phyloP scores from a whole-genome alignment of 2,329 filamentous ascomycete species.

The Aspergillus brunneoviolaceus region DNA sequence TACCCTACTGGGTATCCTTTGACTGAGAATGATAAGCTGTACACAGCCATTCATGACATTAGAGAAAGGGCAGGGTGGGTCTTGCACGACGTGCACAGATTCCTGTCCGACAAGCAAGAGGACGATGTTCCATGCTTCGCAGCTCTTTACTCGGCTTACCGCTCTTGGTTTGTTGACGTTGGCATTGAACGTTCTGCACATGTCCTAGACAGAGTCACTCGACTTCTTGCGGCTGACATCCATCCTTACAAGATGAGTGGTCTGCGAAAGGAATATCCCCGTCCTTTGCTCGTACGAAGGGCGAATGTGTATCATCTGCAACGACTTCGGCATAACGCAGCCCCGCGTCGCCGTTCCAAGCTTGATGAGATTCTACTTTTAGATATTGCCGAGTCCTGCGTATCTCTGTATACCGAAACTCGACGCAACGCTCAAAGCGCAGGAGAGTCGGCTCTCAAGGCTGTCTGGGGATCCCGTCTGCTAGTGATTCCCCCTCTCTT shows the following conservation, averaged over 20 bases:
- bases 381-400: slow-evolving; percentile 84
- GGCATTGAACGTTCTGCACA: slow-evolving; percentile 95
- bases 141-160: slow-evolving; percentile 84
- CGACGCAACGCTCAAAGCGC: slow-evolving; percentile 90
- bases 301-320: slow-evolving; percentile 94
- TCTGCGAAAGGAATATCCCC: slow-evolving; percentile 85
- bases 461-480: slow-evolving; percentile 80
- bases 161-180: slow-evolving; percentile 96
- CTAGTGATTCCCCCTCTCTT: slow-evolving; percentile 89
- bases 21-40: slow-evolving; percentile 61
- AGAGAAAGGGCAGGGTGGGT: slow-evolving; percentile 77
- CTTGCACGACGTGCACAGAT: slow-evolving; percentile 79
- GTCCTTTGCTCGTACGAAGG: slow-evolving; percentile 85
- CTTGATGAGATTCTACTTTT: slow-evolving; percentile 81
- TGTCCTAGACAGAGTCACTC: slow-evolving; percentile 80
- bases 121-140: slow-evolving; percentile 97
- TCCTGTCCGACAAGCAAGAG: slow-evolving; percentile 79
- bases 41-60: slow-evolving; percentile 74
- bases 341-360: slow-evolving; percentile 82
- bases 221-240: slow-evolving; percentile 82
- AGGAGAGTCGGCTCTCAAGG: slow-evolving; percentile 89
- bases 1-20: slow-evolving; percentile 88
- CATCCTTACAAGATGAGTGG: slow-evolving; percentile 94
- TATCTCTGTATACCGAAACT: slow-evolving; percentile 92
- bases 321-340: slow-evolving; percentile 89